Base-by-base conservation (phyloP, 2,329 filamentous ascomycete genomes). In the Colletotrichum sublineola region DNA sequence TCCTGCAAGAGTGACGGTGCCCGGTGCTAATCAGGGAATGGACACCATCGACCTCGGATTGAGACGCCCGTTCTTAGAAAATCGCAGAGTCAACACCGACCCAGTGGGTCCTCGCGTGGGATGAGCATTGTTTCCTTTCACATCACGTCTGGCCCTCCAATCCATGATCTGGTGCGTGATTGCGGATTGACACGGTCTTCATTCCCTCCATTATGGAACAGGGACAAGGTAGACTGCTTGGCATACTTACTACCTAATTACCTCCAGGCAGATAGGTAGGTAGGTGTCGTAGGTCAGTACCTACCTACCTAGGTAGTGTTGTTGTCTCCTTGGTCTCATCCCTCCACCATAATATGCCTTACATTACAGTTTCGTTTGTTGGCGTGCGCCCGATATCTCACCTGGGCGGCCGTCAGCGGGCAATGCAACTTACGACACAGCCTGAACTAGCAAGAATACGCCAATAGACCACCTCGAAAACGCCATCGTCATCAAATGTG, bases 391-490 rank as follows among this genome's bases (percentile, higher is more conserved):
- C 60, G 18, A 63, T 31, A 57, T 57, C 48, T 46, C 11, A 62
- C 42, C 36, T 40, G 33, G 29, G 44, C 57, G 38, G 31, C 33
- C 48, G 18, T 53, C 60, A 15, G 24, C 58, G 18, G 40, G 18
- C 33, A 40, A 58, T 42, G 24, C 38, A 58, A 55, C 69, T 60
- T 64, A 63, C 44, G 46, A 36, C 44, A 15, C n/a, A 44, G 52
- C 29, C 65, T 68, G 52, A 36, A 9, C 52, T 69, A 63, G 46
- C 29, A 58, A 42, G 46, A 60, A 42, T 24, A 60, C 58, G 53
- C 65, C 65, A 68, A n/a, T 42, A 69, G 52, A 72, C 69, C 69
- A 60, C 69, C 69, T 61, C 66, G 31, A 60, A 57, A 46, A 69
- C 44, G 60, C 40, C 60, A 65, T 69, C 55, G 58, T 68, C 65